Base-by-base conservation (phyloP, 805 yeast species). In the Starmerella riodocensis region DNA sequence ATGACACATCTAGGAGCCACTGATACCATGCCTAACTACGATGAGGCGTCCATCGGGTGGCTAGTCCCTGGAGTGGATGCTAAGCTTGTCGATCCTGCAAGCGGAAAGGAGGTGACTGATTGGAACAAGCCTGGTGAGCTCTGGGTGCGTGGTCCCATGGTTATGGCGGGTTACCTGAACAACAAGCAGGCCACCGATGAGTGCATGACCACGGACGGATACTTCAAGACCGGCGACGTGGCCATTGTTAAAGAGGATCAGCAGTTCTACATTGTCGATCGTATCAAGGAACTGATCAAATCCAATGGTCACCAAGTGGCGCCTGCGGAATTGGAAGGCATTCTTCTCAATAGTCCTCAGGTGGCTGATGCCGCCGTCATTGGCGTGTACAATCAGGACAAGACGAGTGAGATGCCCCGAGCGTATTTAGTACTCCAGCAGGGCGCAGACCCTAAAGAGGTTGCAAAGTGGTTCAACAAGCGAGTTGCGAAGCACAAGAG, bases 251-350 rank as follows among this genome's bases (percentile, higher is more conserved):
- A 61, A 40, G 47, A 50, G 12, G 50, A 50, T 26, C 69, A 71
- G 51, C 52, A 53, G 42, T 55, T 60, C 37, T 58, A 50, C 45
- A 70, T 75, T 42, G 69, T 74, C 38, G 80, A 74, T 51, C 64
- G 83, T 36, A 74, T 72, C 34, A 76, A 76, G 61, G 78, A 76
- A 56, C 70, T 76, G 53, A 76, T 76, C 66, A 76, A 76, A 64
- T 56, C 61, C 16, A 59, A 60, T 45, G 95, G 95, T 47, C 94
- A 85, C 62, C 78, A 94, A 65, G 74, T 86, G 47, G 86, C 95
- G 8, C 88, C 96, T 26, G 88, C 95, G 12, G 96, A 86, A 65
- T 80, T 86, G 46, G 96, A 86, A 62, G 78, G 88, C 24, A 78
- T 88, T 16, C 65, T 84, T 51, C 68, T 75, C 42, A 78, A 74